phyloP scores from a whole-genome alignment of 257 asterid species.

The Nicotiana otophora region DNA sequence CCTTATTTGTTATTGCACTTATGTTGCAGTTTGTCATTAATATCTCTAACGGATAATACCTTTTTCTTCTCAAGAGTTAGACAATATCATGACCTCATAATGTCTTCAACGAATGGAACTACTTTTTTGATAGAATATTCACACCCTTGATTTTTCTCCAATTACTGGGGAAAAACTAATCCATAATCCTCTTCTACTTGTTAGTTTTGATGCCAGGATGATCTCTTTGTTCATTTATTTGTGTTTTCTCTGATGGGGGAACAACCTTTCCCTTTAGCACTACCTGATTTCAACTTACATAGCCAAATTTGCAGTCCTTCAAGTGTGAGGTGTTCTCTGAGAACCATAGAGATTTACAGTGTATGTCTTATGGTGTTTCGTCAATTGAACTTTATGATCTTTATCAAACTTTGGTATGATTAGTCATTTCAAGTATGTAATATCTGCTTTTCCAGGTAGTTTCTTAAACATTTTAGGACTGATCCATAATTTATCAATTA shows the following conservation, averaged over 20 bases:
- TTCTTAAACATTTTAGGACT: not conserved
- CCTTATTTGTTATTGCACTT: not conserved
- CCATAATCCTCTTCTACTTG: not conserved
- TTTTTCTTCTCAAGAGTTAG: not conserved
- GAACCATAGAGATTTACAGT: not conserved
- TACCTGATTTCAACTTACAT: not conserved
- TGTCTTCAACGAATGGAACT: not conserved
- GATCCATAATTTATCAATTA: not conserved
- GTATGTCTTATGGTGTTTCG: not conserved
- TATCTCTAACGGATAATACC: not conserved
- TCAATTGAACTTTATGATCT: not conserved
- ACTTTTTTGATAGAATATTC: not conserved
- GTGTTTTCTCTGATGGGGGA: not conserved
- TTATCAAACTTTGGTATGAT: not conserved
- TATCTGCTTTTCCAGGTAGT: not conserved
- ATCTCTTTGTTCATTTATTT: not conserved
- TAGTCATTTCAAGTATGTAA: not conserved
- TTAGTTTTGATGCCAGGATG: constrained; percentile 1
- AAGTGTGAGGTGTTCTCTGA: not conserved
- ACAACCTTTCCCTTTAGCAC: not conserved
- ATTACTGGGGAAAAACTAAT: not conserved
- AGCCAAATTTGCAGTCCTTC: not conserved
- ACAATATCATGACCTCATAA: not conserved
- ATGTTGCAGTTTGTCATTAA: not conserved
- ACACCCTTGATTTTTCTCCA: not conserved